These are phyloP conservation scores for Amylostereum chailletii DNA, from an alignment of 1,284 basidiomycete species.

Conservation along the genomic window DNA sequence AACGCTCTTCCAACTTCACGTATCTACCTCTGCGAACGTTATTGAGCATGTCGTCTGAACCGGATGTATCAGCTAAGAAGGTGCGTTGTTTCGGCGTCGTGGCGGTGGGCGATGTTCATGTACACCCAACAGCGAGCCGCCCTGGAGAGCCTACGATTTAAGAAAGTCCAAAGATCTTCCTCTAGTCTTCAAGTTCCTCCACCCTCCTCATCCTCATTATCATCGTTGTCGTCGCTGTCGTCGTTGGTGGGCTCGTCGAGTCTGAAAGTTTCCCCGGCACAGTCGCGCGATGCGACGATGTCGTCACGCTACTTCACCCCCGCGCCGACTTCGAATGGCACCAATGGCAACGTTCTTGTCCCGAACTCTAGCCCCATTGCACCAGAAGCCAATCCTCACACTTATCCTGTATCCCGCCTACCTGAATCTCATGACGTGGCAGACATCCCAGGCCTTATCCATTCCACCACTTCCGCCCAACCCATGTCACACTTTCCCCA, in stretches of 20 bases:
- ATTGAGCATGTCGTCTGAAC: conserved; percentile 28
- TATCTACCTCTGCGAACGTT: conserved; percentile 10
- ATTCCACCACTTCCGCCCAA: conserved; percentile 28
- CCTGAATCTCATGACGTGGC: conserved; percentile 1
- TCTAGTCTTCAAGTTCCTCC: conserved; percentile 20
- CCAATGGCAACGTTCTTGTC: conserved; percentile 7
- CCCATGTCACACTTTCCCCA: conserved; percentile 20
- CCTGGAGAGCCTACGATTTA: conserved; percentile 53
- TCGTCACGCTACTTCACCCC: conserved; percentile 34
- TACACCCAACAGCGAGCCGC: conserved; percentile 37
- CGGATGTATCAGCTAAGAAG: conserved; percentile 28
- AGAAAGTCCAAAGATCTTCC: conserved; percentile 31
- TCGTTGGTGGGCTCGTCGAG: conserved; percentile 1
- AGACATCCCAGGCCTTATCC: conserved; percentile 27
- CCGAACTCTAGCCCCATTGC: conserved; percentile 7
- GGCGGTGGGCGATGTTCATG: background rate
- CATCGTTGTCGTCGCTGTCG: conserved; percentile 6
- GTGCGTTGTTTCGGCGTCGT: conserved; percentile 23
- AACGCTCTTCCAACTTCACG: conserved; percentile 8
- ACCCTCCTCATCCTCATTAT: conserved; percentile 5
- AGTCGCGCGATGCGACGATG: conserved; percentile 49
- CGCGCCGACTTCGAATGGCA: conserved; percentile 23
- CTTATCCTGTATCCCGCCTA: conserved; percentile 1
- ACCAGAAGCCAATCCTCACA: conserved; percentile 11
- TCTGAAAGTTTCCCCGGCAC: conserved; percentile 27